Conservation (phyloP, 2,329 filamentous ascomycete species). For the Hymenoscyphus repandus region DNA sequence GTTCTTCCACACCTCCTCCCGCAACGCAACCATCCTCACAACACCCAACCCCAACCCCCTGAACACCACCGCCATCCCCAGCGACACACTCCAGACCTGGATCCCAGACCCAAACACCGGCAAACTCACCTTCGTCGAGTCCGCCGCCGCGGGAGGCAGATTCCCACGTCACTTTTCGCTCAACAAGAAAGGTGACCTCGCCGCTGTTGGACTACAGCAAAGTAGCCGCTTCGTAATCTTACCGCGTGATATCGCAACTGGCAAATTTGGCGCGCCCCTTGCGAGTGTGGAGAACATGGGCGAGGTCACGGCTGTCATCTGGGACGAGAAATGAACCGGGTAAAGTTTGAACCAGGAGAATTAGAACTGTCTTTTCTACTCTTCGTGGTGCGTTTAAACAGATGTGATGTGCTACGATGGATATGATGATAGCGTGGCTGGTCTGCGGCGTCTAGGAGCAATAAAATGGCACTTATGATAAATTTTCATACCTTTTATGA, state of each 20-base stretch:
- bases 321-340: conserved; percentile 20
- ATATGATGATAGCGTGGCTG: too few species aligned
- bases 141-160: conserved; percentile 40
- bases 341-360: too few species aligned
- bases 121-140: conserved; percentile 36
- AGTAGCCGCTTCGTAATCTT: conserved; percentile 38
- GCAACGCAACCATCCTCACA: conserved; percentile 52
- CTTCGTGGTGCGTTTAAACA: too few species aligned
- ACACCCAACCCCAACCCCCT: conserved; percentile 42
- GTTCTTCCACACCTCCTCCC: conserved; percentile 64
- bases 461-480: too few species aligned
- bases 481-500: too few species aligned
- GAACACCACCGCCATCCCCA: conserved; percentile 42
- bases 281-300: conserved; percentile 22
- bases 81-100: conserved; percentile 62
- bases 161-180: conserved; percentile 43
- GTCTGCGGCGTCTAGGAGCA: too few species aligned
- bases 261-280: conserved; percentile 33
- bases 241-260: conserved; percentile 36
- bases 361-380: too few species aligned
- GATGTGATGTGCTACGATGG: too few species aligned
- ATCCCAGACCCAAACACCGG: conserved; percentile 44
- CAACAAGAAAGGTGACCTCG: conserved; percentile 40
- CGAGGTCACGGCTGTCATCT: conserved; percentile 27
- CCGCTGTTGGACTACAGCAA: conserved; percentile 41